A percentile compares a stretch with the other conserved stretches of the same genome.
phyloP scores from a whole-genome alignment of 2,329 filamentous ascomycete genomes.

The Chaetomiaceae sp. region DNA sequence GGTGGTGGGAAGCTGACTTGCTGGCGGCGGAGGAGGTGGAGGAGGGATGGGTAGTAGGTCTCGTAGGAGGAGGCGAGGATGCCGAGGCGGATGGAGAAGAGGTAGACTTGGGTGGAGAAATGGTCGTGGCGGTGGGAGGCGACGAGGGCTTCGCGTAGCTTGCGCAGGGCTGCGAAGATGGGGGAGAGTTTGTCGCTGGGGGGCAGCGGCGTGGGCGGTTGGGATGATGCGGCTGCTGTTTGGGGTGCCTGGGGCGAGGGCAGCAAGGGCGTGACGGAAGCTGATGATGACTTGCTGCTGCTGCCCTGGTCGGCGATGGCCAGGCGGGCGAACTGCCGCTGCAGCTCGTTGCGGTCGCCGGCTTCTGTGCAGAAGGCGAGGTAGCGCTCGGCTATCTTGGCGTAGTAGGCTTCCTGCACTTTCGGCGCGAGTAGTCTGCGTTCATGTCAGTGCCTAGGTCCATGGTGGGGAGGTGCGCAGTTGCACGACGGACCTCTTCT shows the following conservation, averaged over 20 bases:
- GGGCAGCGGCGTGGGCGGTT: conserved; percentile 16
- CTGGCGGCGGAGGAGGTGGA: conserved; percentile 59
- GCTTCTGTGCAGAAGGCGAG: conserved; percentile 79
- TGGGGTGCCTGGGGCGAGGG: conserved; percentile 5
- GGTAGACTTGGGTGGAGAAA: conserved; percentile 83
- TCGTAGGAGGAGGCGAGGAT: conserved; percentile 78
- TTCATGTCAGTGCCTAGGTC: not conserved
- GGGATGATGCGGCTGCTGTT: conserved; percentile 13
- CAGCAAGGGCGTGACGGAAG: not conserved
- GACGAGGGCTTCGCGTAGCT: conserved; percentile 84
- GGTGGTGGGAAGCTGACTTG: not conserved
- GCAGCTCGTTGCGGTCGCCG: conserved; percentile 64
- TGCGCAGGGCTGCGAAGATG: conserved; percentile 79
- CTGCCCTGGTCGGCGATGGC: conserved; percentile 24
- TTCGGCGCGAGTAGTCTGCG: conserved; percentile 67
- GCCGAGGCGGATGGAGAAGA: conserved; percentile 81
- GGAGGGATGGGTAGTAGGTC: conserved; percentile 82
- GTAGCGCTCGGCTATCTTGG: conserved; percentile 80
- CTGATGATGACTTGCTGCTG: not conserved
- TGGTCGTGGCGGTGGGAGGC: conserved; percentile 67
- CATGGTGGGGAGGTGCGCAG: too few relatives aligned
- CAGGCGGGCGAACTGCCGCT: conserved; percentile 67
- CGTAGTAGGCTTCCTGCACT: conserved; percentile 79
- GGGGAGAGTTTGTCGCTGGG: conserved; percentile 52
- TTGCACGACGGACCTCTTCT: conserved; percentile 57